Evolutionary conservation across 164 flowering plant genomes (phyloP), one percentile per base, ranked within the genome.

Genomic region (Dillenia turbinata): DNA sequence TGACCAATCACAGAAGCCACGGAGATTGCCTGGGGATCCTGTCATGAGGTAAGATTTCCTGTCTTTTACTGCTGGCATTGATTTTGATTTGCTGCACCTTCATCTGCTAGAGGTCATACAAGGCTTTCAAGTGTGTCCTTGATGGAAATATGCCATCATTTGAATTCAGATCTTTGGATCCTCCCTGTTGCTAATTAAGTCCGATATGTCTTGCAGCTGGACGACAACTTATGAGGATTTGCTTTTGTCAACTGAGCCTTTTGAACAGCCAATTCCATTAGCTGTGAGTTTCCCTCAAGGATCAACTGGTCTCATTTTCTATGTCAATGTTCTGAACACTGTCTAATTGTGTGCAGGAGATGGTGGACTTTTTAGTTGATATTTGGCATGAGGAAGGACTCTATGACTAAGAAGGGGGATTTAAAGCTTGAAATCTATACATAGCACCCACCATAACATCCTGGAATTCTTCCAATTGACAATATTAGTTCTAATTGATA

Each of bases 281-380:
- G 73, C 78, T 26, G 81, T 77, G 63, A 74, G 78, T 57, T 56
- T 58, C 26, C 52, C 6, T 33, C 40, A 26, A 26, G 40, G 40
- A 26, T 26, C 40, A 33, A 33, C 40, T 33, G 40, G 40, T 33
- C 40, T 33, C 40, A 33, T 33, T 33, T 33, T 33, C 40, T 33
- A 33, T 33, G 40, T 6, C 40, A 33, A 33, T 33, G 40, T 33
- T 33, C 6, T 33, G 40, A 33, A 33, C 40, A 33, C 40, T 33
- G 40, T 5, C 40, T 33, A 5, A 33, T 33, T 33, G 40, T 33
- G 5, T 57, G 69, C 71, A 77, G 81, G 80, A 74, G 67, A 74
- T 74, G 78, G 75, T 77, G 24, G 81, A 77, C 65, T 71, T 74
- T 57, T 61, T 74, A 46, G 81, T 77, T 47, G 81, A 77, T 49